phyloP scores from a whole-genome alignment of 2,329 filamentous ascomycete genomes.

The Nigrospora sphaerica region DNA sequence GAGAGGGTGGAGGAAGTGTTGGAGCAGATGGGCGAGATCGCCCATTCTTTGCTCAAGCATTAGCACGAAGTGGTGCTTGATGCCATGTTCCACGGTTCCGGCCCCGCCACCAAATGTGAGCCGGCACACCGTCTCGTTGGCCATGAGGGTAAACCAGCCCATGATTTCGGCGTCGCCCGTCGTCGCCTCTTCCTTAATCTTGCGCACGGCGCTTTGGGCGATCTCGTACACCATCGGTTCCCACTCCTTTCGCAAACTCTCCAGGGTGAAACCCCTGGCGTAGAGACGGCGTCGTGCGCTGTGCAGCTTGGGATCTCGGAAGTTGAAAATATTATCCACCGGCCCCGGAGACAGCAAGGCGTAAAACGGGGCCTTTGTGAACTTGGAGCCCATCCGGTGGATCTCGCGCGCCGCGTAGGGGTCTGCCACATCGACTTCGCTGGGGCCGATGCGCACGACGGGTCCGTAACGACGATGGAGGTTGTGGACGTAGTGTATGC shows the following conservation, averaged over 20 bases:
- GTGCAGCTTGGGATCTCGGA: constrained; percentile 28
- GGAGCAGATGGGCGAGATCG: too few relatives aligned
- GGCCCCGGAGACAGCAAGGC: not conserved
- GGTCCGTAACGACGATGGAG: constrained; percentile 9
- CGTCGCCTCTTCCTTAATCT: not conserved
- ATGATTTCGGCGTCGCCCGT: constrained; percentile 34
- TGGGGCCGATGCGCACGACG: constrained; percentile 18
- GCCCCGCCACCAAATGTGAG: constrained; percentile 36
- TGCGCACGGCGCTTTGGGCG: not conserved
- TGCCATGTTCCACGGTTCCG: too few relatives aligned
- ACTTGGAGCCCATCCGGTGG: constrained; percentile 16
- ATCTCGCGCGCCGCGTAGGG: constrained; percentile 10
- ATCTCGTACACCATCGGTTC: constrained; percentile 23
- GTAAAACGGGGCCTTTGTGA: constrained; percentile 14
- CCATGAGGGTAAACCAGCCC: constrained; percentile 48
- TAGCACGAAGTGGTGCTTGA: too few relatives aligned
- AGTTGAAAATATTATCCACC: constrained; percentile 26
- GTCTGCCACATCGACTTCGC: constrained; percentile 16
- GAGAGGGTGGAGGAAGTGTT: too few relatives aligned
- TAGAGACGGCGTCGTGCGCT: constrained; percentile 31
- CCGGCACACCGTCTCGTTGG: constrained; percentile 46
- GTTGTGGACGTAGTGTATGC: not conserved
- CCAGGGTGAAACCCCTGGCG: constrained; percentile 28
- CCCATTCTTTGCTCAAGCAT: too few relatives aligned
- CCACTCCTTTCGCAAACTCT: constrained; percentile 31